These are phyloP conservation scores for Pythium coloratum DNA, from an alignment of 352 stramenopile genomes.

Conservation along the genomic window DNA sequence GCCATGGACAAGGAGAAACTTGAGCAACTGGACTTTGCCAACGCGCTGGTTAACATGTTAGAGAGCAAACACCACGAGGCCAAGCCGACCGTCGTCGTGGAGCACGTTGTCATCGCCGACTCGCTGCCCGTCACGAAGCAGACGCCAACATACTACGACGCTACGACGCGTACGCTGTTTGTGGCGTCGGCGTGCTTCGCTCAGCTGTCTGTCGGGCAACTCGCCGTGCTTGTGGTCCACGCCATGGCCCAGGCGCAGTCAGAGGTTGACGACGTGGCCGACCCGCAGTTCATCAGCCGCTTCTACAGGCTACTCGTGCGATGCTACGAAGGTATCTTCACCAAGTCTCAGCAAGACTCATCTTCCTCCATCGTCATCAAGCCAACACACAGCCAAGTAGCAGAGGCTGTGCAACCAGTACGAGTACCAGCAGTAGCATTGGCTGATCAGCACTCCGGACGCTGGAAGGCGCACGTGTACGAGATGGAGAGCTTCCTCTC, in stretches of 20 bases:
- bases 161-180: slow-evolving; percentile 32
- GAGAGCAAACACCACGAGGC: too few species aligned
- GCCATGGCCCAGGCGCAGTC: slow-evolving; percentile 40
- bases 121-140: not conserved
- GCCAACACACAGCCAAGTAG: not conserved
- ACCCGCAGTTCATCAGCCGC: slow-evolving; percentile 47
- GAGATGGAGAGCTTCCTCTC: slow-evolving; percentile 62
- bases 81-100: not conserved
- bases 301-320: slow-evolving; percentile 54
- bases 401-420: not conserved
- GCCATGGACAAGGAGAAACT: slow-evolving; percentile 3
- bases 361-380: not conserved
- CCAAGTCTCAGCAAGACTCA: slow-evolving; percentile 18
- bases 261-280: slow-evolving; percentile 38
- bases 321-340: slow-evolving; percentile 65
- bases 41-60: slow-evolving; percentile 13
- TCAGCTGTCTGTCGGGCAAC: slow-evolving; percentile 46
- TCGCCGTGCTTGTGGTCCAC: slow-evolving; percentile 57
- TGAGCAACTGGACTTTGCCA: slow-evolving; percentile 9
- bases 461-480: slow-evolving; percentile 45
- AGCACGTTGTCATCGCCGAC: slow-evolving; percentile 12
- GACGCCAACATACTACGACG: slow-evolving; percentile 22
- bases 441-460: not conserved
- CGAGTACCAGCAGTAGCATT: not conserved
- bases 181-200: slow-evolving; percentile 33